Evolutionary conservation across 164 flowering plant species (phyloP).

Genomic region (grape (Vitis vinifera)): DNA sequence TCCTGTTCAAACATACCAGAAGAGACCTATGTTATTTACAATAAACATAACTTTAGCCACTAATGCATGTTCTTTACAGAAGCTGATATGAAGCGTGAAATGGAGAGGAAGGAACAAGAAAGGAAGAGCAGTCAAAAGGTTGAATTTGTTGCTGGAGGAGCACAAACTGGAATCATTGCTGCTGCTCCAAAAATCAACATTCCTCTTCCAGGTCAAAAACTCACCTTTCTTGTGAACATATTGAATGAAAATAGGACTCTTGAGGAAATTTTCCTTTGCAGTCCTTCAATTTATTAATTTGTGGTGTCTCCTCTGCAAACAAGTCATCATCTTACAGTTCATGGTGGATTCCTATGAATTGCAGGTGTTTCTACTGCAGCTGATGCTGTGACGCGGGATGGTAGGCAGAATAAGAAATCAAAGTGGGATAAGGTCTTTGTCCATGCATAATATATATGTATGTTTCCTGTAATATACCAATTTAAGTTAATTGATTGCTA

Average conservation of each 20-base stretch:
- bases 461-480: slow-evolving; percentile 1
- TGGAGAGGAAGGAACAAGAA: slow-evolving; percentile 86
- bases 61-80: slow-evolving; percentile 33
- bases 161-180: slow-evolving; percentile 51
- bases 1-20: too few relatives aligned
- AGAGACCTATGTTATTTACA: too few relatives aligned
- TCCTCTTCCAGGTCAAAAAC: slow-evolving; percentile 56
- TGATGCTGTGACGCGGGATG: slow-evolving; percentile 60
- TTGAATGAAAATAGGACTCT: neutral
- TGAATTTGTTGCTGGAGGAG: slow-evolving; percentile 70
- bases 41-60: too few relatives aligned
- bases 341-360: slow-evolving; percentile 11
- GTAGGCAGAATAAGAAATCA: slow-evolving; percentile 85
- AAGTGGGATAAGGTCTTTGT: slow-evolving; percentile 93
- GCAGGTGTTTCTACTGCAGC: slow-evolving; percentile 44
- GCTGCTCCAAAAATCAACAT: slow-evolving; percentile 46
- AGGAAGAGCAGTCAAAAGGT: slow-evolving; percentile 73
- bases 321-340: slow-evolving; percentile 1
- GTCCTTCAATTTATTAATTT: neutral
- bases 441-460: neutral
- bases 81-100: slow-evolving; percentile 84
- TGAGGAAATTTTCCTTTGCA: neutral
- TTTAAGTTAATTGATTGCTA: neutral
- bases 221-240: neutral
- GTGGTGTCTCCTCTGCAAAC: neutral